A percentile compares a stretch with the other conserved stretches of the same genome.
phyloP scores from a whole-genome alignment of 208 protist species.

The Leishmania mexicana region DNA sequence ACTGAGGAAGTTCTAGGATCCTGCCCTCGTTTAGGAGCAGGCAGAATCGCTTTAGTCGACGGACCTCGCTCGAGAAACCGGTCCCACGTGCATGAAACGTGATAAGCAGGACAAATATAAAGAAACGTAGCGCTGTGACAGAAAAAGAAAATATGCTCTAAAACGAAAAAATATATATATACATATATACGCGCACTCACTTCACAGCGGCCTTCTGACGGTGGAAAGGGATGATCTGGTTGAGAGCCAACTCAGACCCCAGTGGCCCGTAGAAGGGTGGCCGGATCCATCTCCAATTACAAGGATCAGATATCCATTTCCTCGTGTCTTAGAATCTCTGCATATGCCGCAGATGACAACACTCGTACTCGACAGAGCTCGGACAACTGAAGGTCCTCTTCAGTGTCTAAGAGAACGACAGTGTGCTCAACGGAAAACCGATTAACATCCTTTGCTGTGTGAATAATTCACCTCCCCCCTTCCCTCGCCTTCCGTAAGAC shows the following conservation, averaged over 20 bases:
- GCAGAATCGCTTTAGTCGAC: neutral
- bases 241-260: slow-evolving; percentile 41
- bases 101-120: neutral
- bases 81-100: neutral
- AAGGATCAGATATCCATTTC: slow-evolving; percentile 10
- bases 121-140: neutral
- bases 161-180: neutral
- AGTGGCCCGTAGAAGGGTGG: slow-evolving; percentile 36
- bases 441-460: neutral
- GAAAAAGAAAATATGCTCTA: neutral
- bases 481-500: slow-evolving; percentile 11
- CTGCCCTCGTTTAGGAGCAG: neutral
- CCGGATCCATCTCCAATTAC: slow-evolving; percentile 26
- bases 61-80: neutral
- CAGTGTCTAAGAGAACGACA: slow-evolving; percentile 43
- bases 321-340: slow-evolving; percentile 25
- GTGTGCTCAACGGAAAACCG: slow-evolving; percentile 19
- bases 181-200: neutral
- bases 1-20: neutral
- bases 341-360: slow-evolving; percentile 43
- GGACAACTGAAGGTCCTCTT: slow-evolving; percentile 44
- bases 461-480: neutral
- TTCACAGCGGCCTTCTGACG: neutral
- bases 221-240: slow-evolving; percentile 42
- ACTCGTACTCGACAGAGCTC: slow-evolving; percentile 40